Percentiles rank a stretch among this genome's conserved stretches.
These are phyloP conservation scores for Neonectria ditissima DNA, from an alignment of 2,329 filamentous ascomycete species.

Conservation along the genomic window DNA sequence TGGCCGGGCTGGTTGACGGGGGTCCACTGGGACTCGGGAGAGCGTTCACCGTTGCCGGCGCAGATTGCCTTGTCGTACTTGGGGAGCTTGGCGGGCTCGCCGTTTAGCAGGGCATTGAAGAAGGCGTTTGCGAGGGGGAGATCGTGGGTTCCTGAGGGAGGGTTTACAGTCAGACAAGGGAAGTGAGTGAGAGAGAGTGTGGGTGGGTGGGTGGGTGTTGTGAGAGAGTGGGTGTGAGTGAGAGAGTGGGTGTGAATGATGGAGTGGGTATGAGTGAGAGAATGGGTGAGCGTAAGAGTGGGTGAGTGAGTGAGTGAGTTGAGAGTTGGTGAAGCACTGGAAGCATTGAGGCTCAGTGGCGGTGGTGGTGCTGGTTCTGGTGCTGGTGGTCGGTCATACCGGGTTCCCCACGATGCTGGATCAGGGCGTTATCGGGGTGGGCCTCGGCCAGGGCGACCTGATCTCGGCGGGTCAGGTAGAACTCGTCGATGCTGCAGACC, in stretches of 20 bases:
- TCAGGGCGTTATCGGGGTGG: conserved; percentile 77
- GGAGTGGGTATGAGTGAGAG: too few species aligned
- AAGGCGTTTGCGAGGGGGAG: conserved; percentile 71
- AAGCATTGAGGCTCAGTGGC: background rate
- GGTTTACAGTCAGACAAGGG: conserved; percentile 18
- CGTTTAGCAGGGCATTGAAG: conserved; percentile 68
- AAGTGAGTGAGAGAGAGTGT: too few species aligned
- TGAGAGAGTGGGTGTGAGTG: too few species aligned
- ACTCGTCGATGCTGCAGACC: conserved; percentile 87
- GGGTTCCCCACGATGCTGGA: conserved; percentile 86
- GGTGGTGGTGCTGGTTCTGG: background rate
- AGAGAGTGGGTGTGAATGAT: too few species aligned
- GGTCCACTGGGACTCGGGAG: conserved; percentile 71
- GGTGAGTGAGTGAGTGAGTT: too few species aligned
- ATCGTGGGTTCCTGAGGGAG: conserved; percentile 73
- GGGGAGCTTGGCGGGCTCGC: conserved; percentile 70
- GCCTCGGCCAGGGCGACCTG: conserved; percentile 73
- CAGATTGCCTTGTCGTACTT: conserved; percentile 87
- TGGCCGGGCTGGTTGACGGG: conserved; percentile 64
- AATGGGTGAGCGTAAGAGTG: too few species aligned
- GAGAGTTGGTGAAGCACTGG: too few species aligned
- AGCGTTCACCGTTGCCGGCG: conserved; percentile 80
- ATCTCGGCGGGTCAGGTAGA: conserved; percentile 81
- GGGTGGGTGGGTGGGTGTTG: too few species aligned
- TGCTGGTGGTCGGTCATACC: conserved; percentile 53